Evolutionary conservation across 1,284 basidiomycete species (phyloP), one percentile per base, ranked within the genome.

Genomic region (Caloboletus firmus): DNA sequence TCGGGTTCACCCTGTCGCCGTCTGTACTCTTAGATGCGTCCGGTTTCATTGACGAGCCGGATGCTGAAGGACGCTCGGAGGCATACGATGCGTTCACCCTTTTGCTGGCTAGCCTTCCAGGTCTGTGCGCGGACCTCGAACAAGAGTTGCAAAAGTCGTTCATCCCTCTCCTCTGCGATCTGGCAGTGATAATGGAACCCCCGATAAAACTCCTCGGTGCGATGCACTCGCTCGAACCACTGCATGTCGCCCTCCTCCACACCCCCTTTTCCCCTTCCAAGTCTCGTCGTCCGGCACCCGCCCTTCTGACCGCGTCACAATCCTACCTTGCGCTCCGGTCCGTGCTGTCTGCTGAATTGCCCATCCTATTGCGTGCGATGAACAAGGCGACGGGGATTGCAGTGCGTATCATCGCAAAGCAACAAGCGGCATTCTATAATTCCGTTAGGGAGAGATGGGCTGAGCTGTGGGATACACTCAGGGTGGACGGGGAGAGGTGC

Each of bases 401-500:
- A 50, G 74, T 87, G 0, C 62, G 74, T 4, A 74, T 79, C 34
- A 72, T 90, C 18, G 78, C 79, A 0, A 67, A 69, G 3, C 77
- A 82, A 59, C 88, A 91, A 67, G 74, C 74, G 3, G 66, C 70
- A 17, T 89, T 85, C 61, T 91, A 81, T 74, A 57, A 65, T 22
- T 79, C 79, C 37, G 77, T 85, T 7, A 75, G 79, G 40, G 80
- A 82, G 47, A 72, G 78, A 36, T 92, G 89, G 89, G 76, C 76
- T 1, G 82, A 83, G n/a, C 71, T 91, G 18, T 91, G 89, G 89
- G 85, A 90, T 53, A 86, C 87, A 61, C 73, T 91, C 40, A 76
- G 82, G 35, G 84, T 89, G 11, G 87, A 90, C 37, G 87, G 84
- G 7, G 88, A 89, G 73, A 75, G 81, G 66, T 85, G 84, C 55